These are phyloP conservation scores for Barnettozyma sucrosica DNA, from an alignment of 805 yeast species.

Conservation along the genomic window DNA sequence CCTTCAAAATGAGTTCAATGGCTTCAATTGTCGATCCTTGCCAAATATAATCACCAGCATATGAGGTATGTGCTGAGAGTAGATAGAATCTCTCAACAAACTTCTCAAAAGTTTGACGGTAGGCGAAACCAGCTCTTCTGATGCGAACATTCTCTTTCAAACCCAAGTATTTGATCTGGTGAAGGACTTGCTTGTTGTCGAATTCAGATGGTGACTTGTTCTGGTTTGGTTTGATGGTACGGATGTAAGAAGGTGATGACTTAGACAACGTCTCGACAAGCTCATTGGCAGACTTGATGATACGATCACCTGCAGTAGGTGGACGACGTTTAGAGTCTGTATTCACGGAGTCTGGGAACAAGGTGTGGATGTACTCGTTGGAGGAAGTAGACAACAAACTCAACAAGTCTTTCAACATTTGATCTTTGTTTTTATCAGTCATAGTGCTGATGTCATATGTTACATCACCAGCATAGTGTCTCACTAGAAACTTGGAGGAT, in stretches of 20 bases:
- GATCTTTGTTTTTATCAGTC: conserved; percentile 97
- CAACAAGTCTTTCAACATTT: conserved; percentile 79
- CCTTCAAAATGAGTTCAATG: conserved; percentile 44
- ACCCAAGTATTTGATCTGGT: conserved; percentile 93
- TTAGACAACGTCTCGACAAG: conserved; percentile 83
- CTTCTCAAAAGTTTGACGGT: conserved; percentile 92
- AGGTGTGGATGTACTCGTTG: conserved; percentile 51
- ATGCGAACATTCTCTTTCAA: conserved; percentile 94
- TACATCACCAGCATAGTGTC: conserved; percentile 98
- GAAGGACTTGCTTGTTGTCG: conserved; percentile 83
- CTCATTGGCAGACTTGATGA: conserved; percentile 84
- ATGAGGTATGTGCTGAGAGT: conserved; percentile 82
- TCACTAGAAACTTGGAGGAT: conserved; percentile 78
- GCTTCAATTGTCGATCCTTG: conserved; percentile 54
- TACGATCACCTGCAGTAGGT: conserved; percentile 94
- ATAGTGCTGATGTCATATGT: conserved; percentile 82
- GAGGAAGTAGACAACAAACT: conserved; percentile 70
- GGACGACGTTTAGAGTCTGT: conserved; percentile 74
- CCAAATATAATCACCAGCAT: conserved; percentile 79
- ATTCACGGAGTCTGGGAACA: conserved; percentile 64
- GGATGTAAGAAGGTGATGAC: conserved; percentile 92
- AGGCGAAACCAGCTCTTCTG: conserved; percentile 98
- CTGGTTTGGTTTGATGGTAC: conserved; percentile 97
- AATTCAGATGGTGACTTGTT: conserved; percentile 86
- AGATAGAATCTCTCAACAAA: conserved; percentile 92